Conservation (phyloP, 192 early-diverging fungal genomes). For the Linnemannia hyalina region DNA sequence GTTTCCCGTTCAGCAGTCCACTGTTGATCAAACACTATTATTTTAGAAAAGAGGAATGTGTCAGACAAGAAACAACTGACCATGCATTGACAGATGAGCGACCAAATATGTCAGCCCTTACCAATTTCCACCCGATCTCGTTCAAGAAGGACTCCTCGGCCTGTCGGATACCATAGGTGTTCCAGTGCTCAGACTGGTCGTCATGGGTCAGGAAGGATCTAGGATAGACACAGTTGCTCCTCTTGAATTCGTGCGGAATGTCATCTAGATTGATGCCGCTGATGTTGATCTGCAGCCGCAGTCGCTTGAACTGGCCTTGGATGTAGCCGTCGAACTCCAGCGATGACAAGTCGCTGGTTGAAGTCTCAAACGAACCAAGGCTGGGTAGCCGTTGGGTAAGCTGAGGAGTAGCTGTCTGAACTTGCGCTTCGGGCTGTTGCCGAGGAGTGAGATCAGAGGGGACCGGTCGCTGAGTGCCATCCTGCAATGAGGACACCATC, state of each 20-base stretch:
- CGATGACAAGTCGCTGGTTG: neutral
- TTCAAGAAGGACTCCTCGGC: conserved; percentile 59
- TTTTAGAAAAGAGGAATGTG: neutral
- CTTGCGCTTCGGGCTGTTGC: neutral
- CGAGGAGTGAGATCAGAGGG: neutral
- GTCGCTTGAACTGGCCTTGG: conserved; percentile 45
- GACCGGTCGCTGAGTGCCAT: neutral
- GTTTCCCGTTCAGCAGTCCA: conserved; percentile 53
- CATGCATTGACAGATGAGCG: neutral
- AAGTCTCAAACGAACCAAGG: neutral
- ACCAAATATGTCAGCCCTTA: conserved; percentile 20
- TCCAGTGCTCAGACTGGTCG: conserved; percentile 37
- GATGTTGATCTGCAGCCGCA: conserved; percentile 63
- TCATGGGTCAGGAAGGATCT: conserved; percentile 44
- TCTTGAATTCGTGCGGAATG: conserved; percentile 62
- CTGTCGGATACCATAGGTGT: conserved; percentile 58
- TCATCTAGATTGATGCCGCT: conserved; percentile 60
- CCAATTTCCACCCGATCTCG: conserved; percentile 77
- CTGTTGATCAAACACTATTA: conserved; percentile 60
- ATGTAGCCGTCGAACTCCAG: conserved; percentile 56
- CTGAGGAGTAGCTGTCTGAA: neutral
- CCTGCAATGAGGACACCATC: conserved; percentile 1
- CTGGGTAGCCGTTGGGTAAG: neutral
- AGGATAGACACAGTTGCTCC: conserved; percentile 69
- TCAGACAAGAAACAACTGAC: neutral